Evolutionary conservation across 768 basidiomycete genomes (phyloP).

Genomic region (Pleurotus eryngii): DNA sequence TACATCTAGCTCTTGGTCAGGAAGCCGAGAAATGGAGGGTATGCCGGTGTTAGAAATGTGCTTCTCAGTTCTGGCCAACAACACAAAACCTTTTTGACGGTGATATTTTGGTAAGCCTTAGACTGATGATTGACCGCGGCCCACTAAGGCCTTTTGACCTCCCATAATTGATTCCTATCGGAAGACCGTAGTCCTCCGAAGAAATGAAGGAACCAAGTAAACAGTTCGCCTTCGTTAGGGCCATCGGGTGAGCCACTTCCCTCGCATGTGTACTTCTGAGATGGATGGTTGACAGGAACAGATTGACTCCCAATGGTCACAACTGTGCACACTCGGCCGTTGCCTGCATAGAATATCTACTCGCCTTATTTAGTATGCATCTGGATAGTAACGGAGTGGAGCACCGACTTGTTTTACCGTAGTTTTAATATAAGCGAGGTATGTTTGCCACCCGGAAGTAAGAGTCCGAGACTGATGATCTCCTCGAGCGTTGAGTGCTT

Average conservation of each 20-base stretch:
- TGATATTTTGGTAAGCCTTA: constrained; percentile 12
- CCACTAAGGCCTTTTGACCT: constrained; percentile 19
- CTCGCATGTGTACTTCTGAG: constrained; percentile 20
- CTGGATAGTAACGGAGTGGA: not conserved
- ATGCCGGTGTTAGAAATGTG: constrained; percentile 20
- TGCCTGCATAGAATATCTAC: constrained; percentile 21
- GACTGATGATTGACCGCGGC: constrained; percentile 16
- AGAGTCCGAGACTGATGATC: constrained; percentile 11
- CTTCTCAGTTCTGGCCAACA: not conserved
- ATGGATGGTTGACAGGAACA: constrained; percentile 15
- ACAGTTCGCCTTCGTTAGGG: constrained; percentile 20
- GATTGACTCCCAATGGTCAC: constrained; percentile 18
- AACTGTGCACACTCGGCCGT: constrained; percentile 19
- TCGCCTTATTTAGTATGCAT: not conserved
- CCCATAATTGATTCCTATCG: constrained; percentile 15
- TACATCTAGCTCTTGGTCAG: constrained; percentile 22
- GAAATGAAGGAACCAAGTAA: constrained; percentile 20
- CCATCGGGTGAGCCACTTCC: constrained; percentile 18
- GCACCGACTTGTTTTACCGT: constrained; percentile 10
- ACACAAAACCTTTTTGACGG: constrained; percentile 18
- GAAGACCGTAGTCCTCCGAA: constrained; percentile 13
- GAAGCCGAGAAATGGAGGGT: constrained; percentile 19
- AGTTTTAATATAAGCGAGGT: constrained; percentile 17
- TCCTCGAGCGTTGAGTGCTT: constrained; percentile 13
- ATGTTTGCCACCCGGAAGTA: constrained; percentile 15